phyloP scores from a whole-genome alignment of 2,329 filamentous ascomycete species.

The Biscogniauxia marginata region DNA sequence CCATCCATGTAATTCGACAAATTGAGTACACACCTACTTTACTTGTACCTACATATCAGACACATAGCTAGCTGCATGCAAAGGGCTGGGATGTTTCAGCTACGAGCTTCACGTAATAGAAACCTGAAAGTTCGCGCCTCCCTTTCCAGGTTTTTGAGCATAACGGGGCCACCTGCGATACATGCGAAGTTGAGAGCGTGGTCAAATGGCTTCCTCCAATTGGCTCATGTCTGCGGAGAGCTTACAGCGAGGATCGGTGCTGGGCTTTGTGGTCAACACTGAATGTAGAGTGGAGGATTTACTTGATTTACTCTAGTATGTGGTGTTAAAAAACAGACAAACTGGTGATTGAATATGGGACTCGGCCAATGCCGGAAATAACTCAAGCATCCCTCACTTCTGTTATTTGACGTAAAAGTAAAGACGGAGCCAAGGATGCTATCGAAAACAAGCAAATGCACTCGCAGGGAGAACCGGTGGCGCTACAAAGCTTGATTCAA shows the following conservation, averaged over 20 bases:
- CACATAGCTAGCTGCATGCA: neutral
- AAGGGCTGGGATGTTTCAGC: neutral
- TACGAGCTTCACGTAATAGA: neutral
- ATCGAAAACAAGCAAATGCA: neutral
- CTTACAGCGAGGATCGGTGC: neutral
- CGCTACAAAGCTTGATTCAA: constrained; percentile 2
- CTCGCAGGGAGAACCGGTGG: neutral
- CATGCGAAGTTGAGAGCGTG: neutral
- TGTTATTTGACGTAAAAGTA: neutral
- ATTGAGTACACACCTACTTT: neutral
- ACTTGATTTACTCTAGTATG: neutral
- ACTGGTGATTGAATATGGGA: neutral
- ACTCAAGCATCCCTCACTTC: neutral
- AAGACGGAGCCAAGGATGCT: neutral
- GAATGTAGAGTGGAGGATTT: neutral
- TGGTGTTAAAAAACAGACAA: neutral
- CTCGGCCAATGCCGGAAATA: neutral
- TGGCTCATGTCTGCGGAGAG: neutral
- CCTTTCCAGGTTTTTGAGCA: neutral
- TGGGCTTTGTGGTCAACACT: neutral
- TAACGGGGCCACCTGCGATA: neutral
- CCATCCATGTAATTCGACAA: neutral
- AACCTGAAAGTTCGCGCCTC: neutral
- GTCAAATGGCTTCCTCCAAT: neutral
- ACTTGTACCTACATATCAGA: no score